A percentile compares a stretch with the other conserved stretches of the same genome.
phyloP scores from a whole-genome alignment of 768 basidiomycete genomes.

The Leccinum variicolor region DNA sequence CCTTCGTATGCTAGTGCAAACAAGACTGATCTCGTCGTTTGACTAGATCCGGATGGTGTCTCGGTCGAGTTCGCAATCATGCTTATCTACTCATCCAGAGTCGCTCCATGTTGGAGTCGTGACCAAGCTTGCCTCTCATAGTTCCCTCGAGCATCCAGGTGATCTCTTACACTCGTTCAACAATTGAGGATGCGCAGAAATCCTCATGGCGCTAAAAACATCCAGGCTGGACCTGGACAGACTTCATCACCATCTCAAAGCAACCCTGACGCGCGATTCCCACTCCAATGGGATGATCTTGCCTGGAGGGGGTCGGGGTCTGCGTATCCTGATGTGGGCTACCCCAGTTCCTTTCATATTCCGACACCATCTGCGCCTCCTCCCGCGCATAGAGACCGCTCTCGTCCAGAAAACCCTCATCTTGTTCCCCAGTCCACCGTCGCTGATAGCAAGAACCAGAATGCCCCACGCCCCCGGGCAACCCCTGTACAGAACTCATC shows the following conservation, averaged over 20 bases:
- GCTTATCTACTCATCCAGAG: constrained; percentile 7
- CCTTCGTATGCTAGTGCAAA: too few relatives aligned
- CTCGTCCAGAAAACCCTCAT: not conserved
- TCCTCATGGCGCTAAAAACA: constrained; percentile 2
- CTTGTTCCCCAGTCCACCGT: not conserved
- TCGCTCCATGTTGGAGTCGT: not conserved
- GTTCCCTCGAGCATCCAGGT: constrained; percentile 14
- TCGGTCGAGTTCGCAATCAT: constrained; percentile 19
- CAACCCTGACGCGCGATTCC: not conserved
- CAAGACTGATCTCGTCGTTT: not conserved
- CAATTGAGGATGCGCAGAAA: constrained; percentile 18
- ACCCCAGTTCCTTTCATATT: constrained; percentile 10
- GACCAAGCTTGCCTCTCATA: not conserved
- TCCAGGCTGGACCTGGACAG: constrained; percentile 23
- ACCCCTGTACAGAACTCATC: constrained; percentile 13
- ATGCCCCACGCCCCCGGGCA: constrained; percentile 10
- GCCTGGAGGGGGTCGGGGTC: not conserved
- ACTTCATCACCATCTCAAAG: not conserved
- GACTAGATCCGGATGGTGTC: not conserved
- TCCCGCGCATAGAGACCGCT: not conserved
- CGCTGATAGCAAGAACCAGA: constrained; percentile 2
- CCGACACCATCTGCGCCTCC: constrained; percentile 6
- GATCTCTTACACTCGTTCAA: constrained; percentile 12
- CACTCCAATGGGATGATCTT: not conserved
- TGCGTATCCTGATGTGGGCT: constrained; percentile 3